Base-by-base conservation (phyloP, 108 stramenopile species). In the Cyclotella distinguenda region DNA sequence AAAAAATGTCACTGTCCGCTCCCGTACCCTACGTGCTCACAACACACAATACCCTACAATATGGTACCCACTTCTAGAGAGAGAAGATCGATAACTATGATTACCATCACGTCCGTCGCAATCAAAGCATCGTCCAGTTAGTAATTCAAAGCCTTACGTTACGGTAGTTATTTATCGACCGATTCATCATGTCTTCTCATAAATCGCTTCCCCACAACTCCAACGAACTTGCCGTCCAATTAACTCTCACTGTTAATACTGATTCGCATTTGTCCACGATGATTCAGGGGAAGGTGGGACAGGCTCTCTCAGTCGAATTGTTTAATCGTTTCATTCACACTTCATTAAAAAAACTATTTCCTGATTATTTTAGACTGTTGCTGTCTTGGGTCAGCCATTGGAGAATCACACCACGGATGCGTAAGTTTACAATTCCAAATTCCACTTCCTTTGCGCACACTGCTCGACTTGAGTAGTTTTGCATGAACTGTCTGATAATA, bases 261-360 rank as follows among this genome's bases (percentile, higher is more conserved):
- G 66, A 68, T 19, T 68, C 66, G 8, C 18, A 27, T 16, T 46
- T 68, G 16, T 46, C 66, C 18, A 44, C 6, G 39, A 34, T 68
- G 13, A 48, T 68, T 21, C 46, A 68, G 55, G 66, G 66, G 13
- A 53, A 46, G 54, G 66, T 68, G 55, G 58, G n/a, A n/a, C n/a
- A n/a, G n/a, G n/a, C n/a, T n/a, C n/a, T n/a, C n/a, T n/a, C n/a
- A n/a, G n/a, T n/a, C n/a, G n/a, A n/a, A n/a, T n/a, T n/a, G 66
- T 56, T 58, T 25, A 12, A 19, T 16, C 32, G 35, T 42, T 40
- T 2, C 5, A 25, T 35, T 40, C 57, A 42, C 3, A 8, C 13
- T 38, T 4, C 38, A 42, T 22, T 23, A 23, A 26, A 33, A 27
- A 23, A 42, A 6, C 25, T 27, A 6, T 12, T 42, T 21, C 28